Conservation (phyloP, 2,329 filamentous ascomycete species). For the Aspergillus sp. region DNA sequence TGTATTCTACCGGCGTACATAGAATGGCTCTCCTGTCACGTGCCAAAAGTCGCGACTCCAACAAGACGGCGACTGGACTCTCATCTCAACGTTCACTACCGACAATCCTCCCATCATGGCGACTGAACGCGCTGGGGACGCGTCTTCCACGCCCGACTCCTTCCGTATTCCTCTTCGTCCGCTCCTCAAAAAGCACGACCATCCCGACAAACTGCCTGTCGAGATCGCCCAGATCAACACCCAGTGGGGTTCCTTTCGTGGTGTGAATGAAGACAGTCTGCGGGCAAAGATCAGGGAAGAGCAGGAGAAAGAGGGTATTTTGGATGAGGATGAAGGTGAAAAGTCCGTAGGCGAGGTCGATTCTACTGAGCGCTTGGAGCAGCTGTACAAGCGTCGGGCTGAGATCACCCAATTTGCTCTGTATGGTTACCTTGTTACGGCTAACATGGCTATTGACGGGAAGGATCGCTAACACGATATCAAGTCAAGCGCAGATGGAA, state of each 20-base stretch:
- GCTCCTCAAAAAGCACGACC: slow-evolving; percentile 37
- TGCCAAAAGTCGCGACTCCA: background rate
- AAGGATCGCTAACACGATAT: background rate
- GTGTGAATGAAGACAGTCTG: slow-evolving; percentile 66
- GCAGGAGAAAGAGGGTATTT: slow-evolving; percentile 42
- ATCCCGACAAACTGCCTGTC: slow-evolving; percentile 56
- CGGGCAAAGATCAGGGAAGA: slow-evolving; percentile 55
- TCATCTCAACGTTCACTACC: too few species aligned
- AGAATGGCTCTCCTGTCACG: background rate
- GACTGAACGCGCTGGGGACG: background rate
- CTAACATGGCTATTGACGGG: background rate
- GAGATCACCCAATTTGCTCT: slow-evolving; percentile 38
- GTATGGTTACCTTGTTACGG: slow-evolving; percentile 19
- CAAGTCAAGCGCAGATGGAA: slow-evolving; percentile 39
- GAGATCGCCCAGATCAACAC: slow-evolving; percentile 71
- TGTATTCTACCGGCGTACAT: too few species aligned
- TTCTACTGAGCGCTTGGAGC: slow-evolving; percentile 31
- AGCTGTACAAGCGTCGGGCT: slow-evolving; percentile 37
- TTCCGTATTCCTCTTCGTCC: slow-evolving; percentile 56
- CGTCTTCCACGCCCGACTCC: slow-evolving; percentile 26
- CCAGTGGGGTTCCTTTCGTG: slow-evolving; percentile 73
- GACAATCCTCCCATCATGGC: background rate
- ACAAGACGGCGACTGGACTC: too few species aligned
- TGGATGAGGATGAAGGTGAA: slow-evolving; percentile 37
- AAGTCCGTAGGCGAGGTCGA: slow-evolving; percentile 25